Base-by-base conservation (phyloP, 31 red algal species). In the Odonthalia washingtoniensis region DNA sequence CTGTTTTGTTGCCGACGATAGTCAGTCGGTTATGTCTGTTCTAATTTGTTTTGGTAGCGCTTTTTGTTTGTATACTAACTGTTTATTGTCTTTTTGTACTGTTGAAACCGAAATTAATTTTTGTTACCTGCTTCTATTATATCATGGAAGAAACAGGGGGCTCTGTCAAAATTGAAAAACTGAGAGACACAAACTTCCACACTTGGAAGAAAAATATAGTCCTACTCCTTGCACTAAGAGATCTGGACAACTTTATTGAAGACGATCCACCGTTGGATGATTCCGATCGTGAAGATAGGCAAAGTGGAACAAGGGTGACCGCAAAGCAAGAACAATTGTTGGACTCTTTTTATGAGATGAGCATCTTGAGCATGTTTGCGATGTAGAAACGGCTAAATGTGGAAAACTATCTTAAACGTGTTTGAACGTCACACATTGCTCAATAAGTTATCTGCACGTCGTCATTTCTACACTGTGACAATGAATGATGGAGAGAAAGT, bases 361-460 rank as follows among this genome's bases (percentile, higher is more conserved):
- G 4, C 18, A 33, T 3, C 41, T 79, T 31, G 45, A 79, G 4
- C 40, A 79, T 60, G 75, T 79, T 31, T 30, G 42, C 4, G 42
- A 57, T 5, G 34, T 30, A 6, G 26, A 5, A 24, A 53, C 75
- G 3, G 75, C 75, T 46, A 46, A n/a, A 60, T 53, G 14, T 79
- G 45, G 42, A 18, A 53, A 12, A 24, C 18, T 17, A 79, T 53
- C 3, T 79, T 24, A 4, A 34, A 79, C 4, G 75, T 79, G 14
- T 60, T 57, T 60, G 18, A 79, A 34, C 18, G 75, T 18, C 37
- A 57, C 24, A 80, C 60, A 4, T 31, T 46, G 31, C 42, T 80
- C n/a, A 60, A 80, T 24, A 63, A 80, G 45, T 24, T 80, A 52
- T 28, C 42, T 6, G 76, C 76, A 27, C 39, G 76, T 30, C 39